Conservation (phyloP, 805 yeast species). For the Candida sithepensis region DNA sequence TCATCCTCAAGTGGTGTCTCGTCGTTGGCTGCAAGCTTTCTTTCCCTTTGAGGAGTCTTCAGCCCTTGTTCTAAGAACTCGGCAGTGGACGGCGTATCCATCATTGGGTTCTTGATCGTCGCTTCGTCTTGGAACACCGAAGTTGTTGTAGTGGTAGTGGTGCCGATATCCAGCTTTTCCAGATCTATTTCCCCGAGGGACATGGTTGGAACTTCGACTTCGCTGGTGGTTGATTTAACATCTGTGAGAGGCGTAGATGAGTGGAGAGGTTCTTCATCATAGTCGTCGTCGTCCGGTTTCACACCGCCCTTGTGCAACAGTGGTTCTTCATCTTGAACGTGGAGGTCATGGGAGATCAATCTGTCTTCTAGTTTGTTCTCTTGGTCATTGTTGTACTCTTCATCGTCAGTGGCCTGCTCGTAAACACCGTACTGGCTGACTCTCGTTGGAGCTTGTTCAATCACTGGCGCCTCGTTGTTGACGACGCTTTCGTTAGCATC, state of each 20-base stretch:
- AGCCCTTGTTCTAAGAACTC: conserved; percentile 5
- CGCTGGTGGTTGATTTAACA: not conserved
- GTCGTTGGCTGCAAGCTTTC: not conserved
- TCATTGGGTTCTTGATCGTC: conserved; percentile 12
- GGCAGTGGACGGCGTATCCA: conserved; percentile 13
- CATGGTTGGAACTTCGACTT: conserved; percentile 2
- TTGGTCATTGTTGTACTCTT: not conserved
- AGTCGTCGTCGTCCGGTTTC: not conserved
- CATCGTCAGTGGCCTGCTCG: conserved; percentile 18
- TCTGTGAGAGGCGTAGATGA: conserved; percentile 7
- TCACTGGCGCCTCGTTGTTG: conserved; percentile 3
- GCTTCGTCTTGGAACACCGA: not conserved
- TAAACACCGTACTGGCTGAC: conserved; percentile 20
- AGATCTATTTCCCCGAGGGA: not conserved
- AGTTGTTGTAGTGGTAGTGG: not conserved
- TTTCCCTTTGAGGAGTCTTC: conserved; percentile 5
- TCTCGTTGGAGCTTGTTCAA: conserved; percentile 12
- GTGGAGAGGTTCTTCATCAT: conserved; percentile 1
- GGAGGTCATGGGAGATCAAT: not conserved
- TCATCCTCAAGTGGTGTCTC: conserved; percentile 1
- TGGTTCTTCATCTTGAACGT: not conserved
- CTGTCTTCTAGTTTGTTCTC: not conserved
- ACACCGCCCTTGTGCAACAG: not conserved
- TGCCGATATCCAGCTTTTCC: not conserved
- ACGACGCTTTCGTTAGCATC: conserved; percentile 13